Evolutionary conservation across 257 asterid genomes (phyloP).

Genomic region (Jacaranda copaia): DNA sequence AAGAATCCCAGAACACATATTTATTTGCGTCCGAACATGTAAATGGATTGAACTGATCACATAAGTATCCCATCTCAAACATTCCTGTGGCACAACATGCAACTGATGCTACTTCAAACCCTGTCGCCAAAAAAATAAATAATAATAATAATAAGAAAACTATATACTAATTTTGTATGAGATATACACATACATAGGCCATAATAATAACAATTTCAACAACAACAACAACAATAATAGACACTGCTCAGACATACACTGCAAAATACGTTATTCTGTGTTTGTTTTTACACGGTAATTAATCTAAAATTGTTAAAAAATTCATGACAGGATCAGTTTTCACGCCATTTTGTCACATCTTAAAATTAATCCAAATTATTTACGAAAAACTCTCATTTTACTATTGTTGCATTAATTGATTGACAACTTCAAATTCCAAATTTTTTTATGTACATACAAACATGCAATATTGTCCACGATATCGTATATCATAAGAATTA

Average conservation of each 20-base stretch:
- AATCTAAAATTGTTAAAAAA: no score
- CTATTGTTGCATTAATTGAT: no score
- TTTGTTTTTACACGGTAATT: no score
- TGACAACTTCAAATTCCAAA: no score
- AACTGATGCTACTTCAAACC: conserved; percentile 68
- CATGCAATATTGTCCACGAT: background rate
- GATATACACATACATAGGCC: background rate
- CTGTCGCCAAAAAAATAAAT: conserved; percentile 38
- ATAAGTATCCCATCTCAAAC: conserved; percentile 89
- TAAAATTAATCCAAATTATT: no score
- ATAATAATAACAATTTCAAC: background rate
- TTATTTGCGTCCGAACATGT: conserved; percentile 86
- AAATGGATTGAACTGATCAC: conserved; percentile 72
- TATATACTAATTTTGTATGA: no score
- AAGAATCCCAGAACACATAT: conserved; percentile 90
- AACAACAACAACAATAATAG: no score
- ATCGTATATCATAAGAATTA: background rate
- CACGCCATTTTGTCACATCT: no score
- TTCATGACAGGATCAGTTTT: no score
- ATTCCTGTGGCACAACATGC: conserved; percentile 92
- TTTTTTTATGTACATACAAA: background rate
- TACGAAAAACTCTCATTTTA: no score
- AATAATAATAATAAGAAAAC: background rate
- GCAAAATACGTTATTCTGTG: no score
- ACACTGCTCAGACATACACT: no score